These are phyloP conservation scores for Floccularia luteovirens DNA, from an alignment of 768 basidiomycete genomes.

Conservation along the genomic window DNA sequence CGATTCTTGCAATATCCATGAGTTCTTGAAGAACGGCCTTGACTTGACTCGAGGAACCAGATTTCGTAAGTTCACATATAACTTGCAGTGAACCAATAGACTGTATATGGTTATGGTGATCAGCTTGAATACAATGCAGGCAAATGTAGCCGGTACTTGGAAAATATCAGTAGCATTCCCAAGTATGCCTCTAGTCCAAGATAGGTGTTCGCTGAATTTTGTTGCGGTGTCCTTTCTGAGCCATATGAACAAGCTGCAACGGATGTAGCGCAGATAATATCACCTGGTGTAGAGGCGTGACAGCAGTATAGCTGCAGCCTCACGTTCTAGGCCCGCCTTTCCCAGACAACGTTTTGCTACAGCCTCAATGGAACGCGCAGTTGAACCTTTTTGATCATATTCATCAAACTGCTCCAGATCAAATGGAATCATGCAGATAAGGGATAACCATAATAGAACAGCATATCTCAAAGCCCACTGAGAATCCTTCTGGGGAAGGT, in stretches of 20 bases:
- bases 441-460: constrained; percentile 86
- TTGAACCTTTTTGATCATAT: constrained; percentile 36
- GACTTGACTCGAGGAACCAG: constrained; percentile 48
- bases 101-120: constrained; percentile 24
- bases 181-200: constrained; percentile 33
- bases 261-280: constrained; percentile 1
- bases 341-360: constrained; percentile 51
- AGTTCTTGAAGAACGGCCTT: constrained; percentile 34
- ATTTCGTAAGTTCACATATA: constrained; percentile 63
- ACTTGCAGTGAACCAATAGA: constrained; percentile 62
- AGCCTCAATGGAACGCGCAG: constrained; percentile 48
- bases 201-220: constrained; percentile 45
- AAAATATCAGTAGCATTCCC: constrained; percentile 36
- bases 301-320: constrained; percentile 75
- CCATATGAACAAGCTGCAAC: constrained; percentile 1
- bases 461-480: constrained; percentile 84
- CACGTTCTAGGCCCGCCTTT: constrained; percentile 77
- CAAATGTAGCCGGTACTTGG: constrained; percentile 37
- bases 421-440: constrained; percentile 93
- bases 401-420: constrained; percentile 83
- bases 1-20: constrained; percentile 31
- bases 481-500: constrained; percentile 27
- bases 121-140: constrained; percentile 1
- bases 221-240: constrained; percentile 51
- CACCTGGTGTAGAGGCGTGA: constrained; percentile 78